A percentile compares a stretch with the other conserved stretches of the same genome.
Evolutionary conservation across 1,284 basidiomycete species (phyloP).

Genomic region (Sporisorium scitamineum): DNA sequence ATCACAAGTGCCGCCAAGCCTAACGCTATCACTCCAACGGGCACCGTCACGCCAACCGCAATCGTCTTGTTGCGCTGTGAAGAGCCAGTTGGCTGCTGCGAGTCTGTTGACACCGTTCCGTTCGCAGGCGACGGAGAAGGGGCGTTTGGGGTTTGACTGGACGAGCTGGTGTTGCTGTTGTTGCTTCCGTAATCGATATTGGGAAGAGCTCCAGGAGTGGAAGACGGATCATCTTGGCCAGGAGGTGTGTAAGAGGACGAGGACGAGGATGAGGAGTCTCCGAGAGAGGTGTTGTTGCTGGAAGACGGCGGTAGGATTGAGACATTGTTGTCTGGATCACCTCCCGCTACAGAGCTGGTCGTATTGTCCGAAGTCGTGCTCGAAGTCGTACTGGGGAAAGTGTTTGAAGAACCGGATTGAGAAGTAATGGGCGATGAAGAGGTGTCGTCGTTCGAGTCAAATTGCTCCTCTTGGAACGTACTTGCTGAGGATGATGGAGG

Average conservation of each 20-base stretch:
- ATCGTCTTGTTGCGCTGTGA: constrained; percentile 6
- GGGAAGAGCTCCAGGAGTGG: background rate
- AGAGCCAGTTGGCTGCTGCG: background rate
- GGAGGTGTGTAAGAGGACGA: background rate
- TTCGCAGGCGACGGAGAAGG: background rate
- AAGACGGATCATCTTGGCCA: background rate
- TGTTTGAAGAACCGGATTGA: background rate
- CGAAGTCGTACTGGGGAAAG: background rate
- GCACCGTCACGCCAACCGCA: constrained; percentile 19
- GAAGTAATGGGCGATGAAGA: background rate
- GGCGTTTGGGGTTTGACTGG: background rate
- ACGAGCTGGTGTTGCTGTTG: background rate
- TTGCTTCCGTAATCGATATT: constrained; percentile 1
- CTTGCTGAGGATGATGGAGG: background rate
- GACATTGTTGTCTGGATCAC: background rate
- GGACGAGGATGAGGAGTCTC: background rate
- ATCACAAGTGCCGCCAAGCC: constrained; percentile 13
- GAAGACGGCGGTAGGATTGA: background rate
- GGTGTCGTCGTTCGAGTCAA: background rate
- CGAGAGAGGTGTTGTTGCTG: background rate
- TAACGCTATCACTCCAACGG: constrained; percentile 23
- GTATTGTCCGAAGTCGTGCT: background rate
- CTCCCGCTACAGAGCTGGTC: background rate
- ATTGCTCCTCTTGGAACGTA: background rate
- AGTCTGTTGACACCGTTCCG: background rate